phyloP scores from a whole-genome alignment of 73 alveolate genomes.

The Tetrahymena malaccensis region DNA sequence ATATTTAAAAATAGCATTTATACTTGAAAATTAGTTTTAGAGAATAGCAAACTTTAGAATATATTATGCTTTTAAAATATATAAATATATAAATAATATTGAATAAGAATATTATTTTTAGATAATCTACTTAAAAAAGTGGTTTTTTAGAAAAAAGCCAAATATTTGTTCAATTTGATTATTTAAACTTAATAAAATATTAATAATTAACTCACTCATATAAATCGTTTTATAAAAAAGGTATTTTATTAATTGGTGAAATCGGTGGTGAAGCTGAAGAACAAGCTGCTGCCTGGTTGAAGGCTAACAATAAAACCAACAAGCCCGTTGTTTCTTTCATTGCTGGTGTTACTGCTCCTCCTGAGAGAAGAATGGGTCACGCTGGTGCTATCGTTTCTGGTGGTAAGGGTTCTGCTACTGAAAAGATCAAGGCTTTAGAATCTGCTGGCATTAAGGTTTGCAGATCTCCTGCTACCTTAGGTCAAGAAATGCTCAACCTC shows the following conservation, averaged over 20 bases:
- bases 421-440: conserved; percentile 65
- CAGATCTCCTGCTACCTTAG: conserved; percentile 63
- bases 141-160: too few species aligned
- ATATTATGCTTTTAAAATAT: neutral
- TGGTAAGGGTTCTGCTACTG: conserved; percentile 90
- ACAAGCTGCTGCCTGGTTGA: conserved; percentile 82
- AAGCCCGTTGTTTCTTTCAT: conserved; percentile 91
- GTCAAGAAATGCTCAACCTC: conserved; percentile 57
- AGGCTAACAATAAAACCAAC: conserved; percentile 64
- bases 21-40: neutral
- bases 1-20: neutral
- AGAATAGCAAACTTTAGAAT: neutral
- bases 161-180: too few species aligned
- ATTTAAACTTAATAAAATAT: too few species aligned
- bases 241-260: conserved; percentile 94
- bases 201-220: neutral
- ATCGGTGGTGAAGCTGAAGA: conserved; percentile 96
- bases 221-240: conserved; percentile 2
- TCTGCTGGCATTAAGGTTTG: conserved; percentile 50
- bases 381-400: conserved; percentile 98
- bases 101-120: too few species aligned
- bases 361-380: conserved; percentile 96
- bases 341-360: conserved; percentile 91
- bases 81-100: too few species aligned
- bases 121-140: too few species aligned